Percentiles rank a stretch among this genome's conserved stretches.
phyloP scores from a whole-genome alignment of 108 stramenopile species.

The Fistulifera solaris region DNA sequence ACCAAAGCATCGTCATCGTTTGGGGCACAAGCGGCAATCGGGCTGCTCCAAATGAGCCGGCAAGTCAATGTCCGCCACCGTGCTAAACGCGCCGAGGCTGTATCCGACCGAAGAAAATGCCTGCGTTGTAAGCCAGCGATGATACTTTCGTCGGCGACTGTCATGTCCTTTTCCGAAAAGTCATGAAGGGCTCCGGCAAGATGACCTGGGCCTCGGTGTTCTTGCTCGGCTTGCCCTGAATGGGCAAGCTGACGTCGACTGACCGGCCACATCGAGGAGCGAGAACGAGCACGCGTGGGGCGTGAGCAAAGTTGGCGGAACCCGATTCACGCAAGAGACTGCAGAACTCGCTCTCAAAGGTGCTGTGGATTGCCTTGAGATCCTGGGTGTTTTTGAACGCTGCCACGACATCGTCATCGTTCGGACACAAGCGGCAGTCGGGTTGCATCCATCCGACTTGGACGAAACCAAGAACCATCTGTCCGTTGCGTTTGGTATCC shows the following conservation, averaged over 20 bases:
- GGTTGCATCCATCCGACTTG: too few relatives aligned
- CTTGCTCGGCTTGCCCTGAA: not conserved
- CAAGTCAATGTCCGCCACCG: not conserved
- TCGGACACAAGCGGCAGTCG: too few relatives aligned
- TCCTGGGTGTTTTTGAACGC: not conserved
- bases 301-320: not conserved
- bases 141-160: not conserved
- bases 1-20: not conserved
- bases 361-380: not conserved
- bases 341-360: conserved; percentile 5
- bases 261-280: not conserved
- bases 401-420: too few relatives aligned
- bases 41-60: not conserved
- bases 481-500: too few relatives aligned
- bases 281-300: conserved; percentile 3
- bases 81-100: not conserved
- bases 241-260: too few relatives aligned
- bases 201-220: not conserved
- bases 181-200: not conserved
- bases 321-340: not conserved
- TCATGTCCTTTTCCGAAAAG: not conserved
- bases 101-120: not conserved
- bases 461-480: too few relatives aligned
- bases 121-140: not conserved
- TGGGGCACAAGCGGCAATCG: not conserved